These are phyloP conservation scores for Fusarium pseudograminearum DNA, from an alignment of 2,329 filamentous ascomycete species.

Conservation along the genomic window DNA sequence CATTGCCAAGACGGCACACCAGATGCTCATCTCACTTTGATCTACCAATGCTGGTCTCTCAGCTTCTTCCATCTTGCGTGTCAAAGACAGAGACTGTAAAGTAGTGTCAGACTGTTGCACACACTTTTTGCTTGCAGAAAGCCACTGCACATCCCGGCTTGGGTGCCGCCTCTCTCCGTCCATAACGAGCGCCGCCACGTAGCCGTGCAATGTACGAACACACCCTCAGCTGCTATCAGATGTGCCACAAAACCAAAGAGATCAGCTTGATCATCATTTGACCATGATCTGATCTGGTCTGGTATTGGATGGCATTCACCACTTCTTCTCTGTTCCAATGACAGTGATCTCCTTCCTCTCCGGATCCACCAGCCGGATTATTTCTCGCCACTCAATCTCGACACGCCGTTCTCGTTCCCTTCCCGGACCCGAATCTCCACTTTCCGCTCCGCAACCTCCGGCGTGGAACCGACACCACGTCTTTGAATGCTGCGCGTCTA, in stretches of 20 bases:
- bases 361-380: slow-evolving; percentile 49
- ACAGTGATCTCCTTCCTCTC: slow-evolving; percentile 46
- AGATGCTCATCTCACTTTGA: slow-evolving; percentile 10
- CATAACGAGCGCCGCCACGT: slow-evolving; percentile 27
- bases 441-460: slow-evolving; percentile 33
- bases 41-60: slow-evolving; percentile 11
- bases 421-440: slow-evolving; percentile 18
- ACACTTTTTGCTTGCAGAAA: slow-evolving; percentile 31
- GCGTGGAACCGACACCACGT: slow-evolving; percentile 59
- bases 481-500: slow-evolving; percentile 52
- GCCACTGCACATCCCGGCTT: slow-evolving; percentile 27
- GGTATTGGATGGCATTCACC: slow-evolving; percentile 14
- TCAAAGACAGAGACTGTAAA: neutral
- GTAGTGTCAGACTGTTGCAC: slow-evolving; percentile 11
- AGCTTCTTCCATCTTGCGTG: neutral
- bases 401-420: slow-evolving; percentile 13
- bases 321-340: slow-evolving; percentile 32
- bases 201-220: slow-evolving; percentile 10
- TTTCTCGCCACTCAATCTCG: slow-evolving; percentile 51
- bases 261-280: neutral
- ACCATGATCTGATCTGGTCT: neutral
- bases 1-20: slow-evolving; percentile 26
- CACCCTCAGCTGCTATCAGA: slow-evolving; percentile 19
- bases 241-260: slow-evolving; percentile 17
- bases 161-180: slow-evolving; percentile 36